Base-by-base conservation (phyloP, 2,329 filamentous ascomycete species). In the Rutstroemia sp. region DNA sequence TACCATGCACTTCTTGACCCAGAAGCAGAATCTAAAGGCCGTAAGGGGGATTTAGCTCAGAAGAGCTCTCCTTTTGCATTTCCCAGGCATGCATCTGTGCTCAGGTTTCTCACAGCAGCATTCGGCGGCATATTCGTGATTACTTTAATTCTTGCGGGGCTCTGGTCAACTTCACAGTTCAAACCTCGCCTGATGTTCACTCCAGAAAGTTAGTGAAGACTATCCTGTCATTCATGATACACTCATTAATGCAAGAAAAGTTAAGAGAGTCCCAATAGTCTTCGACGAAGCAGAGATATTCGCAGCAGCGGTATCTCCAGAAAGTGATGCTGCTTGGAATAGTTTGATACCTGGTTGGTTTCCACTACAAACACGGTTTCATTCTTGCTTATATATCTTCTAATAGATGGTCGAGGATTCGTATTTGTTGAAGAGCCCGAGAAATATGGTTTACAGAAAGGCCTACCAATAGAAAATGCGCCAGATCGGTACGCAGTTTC, bases 401-500 rank as follows among this genome's bases (percentile, higher is more conserved):
- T 42, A 17, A 16, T 12, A 54, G 45, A 16, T 34, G 45, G 45
- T 23, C 12, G 34, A 48, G 51, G 51, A 6, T 54, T 54, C 4
- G 16, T 54, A 21, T 5, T 54, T 12, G 52, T 54, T 5, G 37
- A 50, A 34, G 14, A 50, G 2, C 37, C 52, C 1, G 4, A 42
- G 10, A 25, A 25, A 10, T 50, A 44, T 14, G 52, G 25, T 17
- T 46, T 54, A 17, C 34, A 9, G 16, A n/a, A 45, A 10, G 45
- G 45, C 10, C 7, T 54, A 5, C 45, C 45, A 16, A 41, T 12
- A 21, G 5, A 5, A 3, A 44, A 42, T 23, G 45, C 45, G 0
- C 34, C 37, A 19, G 52, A 50, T 42, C n/a, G 45, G 5, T 54
- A 49, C 42, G 41, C 52, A 12, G 48, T 56, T 21, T 56, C 54